Evolutionary conservation across 2,329 filamentous ascomycete genomes (phyloP), one percentile per base, ranked within the genome.

Genomic region (Atkinsonella texensis): DNA sequence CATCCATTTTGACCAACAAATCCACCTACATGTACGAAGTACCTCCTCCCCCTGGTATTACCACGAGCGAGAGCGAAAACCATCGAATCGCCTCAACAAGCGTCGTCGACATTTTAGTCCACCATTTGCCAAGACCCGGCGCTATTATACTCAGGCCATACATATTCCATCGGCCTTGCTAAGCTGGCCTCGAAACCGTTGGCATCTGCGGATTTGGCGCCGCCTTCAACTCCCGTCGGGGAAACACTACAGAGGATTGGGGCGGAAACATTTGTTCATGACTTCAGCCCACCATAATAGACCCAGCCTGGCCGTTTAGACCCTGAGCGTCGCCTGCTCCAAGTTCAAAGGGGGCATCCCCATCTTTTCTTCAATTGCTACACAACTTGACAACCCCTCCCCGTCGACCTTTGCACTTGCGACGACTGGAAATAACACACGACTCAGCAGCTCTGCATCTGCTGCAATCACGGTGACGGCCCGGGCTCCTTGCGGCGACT

Each of bases 241-340:
- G n/a, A 32, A n/a, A 31, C 33, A 18, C 35, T 15, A 38, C 35
- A 12, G 9, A 38, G 35, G 35, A 38, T 38, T 13, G 35, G 11
- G 35, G 35, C 3, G 23, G 20, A 15, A 31, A 35, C 20, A 33
- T 43, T 43, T 49, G 40, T 20, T 20, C n/a, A 32, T 49, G 47
- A 42, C 23, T 42, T 31, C 45, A 46, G 45, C 45, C 28, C 45
- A 35, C 20, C 38, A 32, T 28, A 23, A n/a, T 50, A 33, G 23
- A 18, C 40, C 41, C 32, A 41, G 49, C 42, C 35, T 4, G 43
- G 33, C 49, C 43, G 33, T 31, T 28, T 43, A 51, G 49, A 51
- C 13, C 50, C 50, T 51, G 44, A 51, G 43, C 33, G 5, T 46
- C n/a, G 35, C 50, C 42, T 45, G 28, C 44, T 43, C 38, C 17